Evolutionary conservation across 2,329 filamentous ascomycete genomes (phyloP).

Genomic region (Beauveria asiatica): DNA sequence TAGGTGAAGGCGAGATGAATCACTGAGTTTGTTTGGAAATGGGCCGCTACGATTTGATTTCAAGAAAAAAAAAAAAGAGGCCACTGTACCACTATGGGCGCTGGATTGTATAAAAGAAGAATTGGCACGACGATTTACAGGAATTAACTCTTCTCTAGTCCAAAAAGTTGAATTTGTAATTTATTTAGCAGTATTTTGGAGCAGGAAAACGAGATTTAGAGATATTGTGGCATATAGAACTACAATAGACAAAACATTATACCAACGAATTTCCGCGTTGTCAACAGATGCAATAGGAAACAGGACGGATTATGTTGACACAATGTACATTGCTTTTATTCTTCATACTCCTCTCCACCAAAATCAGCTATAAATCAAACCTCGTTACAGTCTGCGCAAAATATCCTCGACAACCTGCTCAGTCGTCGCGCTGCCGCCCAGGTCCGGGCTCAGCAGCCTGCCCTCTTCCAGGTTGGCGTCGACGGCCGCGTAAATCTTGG

Average conservation of each 20-base stretch:
- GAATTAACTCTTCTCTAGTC: conserved; percentile 8
- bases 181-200: not conserved
- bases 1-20: conserved; percentile 22
- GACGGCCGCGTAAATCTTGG: conserved; percentile 82
- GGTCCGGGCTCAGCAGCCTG: conserved; percentile 74
- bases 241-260: not conserved
- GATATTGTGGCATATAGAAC: conserved; percentile 3
- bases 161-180: conserved; percentile 3
- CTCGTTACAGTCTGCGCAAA: conserved; percentile 46
- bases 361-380: not conserved
- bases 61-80: too few relatives aligned
- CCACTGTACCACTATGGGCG: conserved; percentile 1
- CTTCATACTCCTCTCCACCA: not conserved
- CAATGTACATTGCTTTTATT: not conserved
- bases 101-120: conserved; percentile 3
- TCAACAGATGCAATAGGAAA: not conserved
- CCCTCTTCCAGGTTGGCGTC: conserved; percentile 84
- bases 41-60: not conserved
- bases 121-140: not conserved
- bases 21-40: not conserved
- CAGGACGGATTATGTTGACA: too few relatives aligned
- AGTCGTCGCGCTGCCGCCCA: conserved; percentile 81
- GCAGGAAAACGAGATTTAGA: not conserved
- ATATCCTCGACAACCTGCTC: conserved; percentile 83
- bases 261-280: conserved; percentile 40